These are phyloP conservation scores for Bipolaris bicolor DNA, from an alignment of 2,329 filamentous ascomycete genomes.

Conservation along the genomic window DNA sequence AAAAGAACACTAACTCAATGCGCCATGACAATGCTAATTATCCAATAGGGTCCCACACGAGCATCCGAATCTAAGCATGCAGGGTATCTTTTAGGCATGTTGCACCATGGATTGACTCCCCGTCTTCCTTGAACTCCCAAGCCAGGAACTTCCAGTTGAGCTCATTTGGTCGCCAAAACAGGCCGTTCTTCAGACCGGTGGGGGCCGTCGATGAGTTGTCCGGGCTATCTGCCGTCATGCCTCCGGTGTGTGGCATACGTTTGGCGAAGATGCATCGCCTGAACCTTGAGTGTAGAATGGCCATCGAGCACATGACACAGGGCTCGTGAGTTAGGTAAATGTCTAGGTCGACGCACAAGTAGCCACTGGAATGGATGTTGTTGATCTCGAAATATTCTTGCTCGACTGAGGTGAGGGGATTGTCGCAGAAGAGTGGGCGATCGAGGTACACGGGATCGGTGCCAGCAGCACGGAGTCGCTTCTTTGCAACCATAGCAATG, in stretches of 20 bases:
- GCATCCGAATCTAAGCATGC: slow-evolving; percentile 35
- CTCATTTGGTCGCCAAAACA: slow-evolving; percentile 72
- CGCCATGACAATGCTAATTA: slow-evolving; percentile 31
- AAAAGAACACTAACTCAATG: slow-evolving; percentile 26
- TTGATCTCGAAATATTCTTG: slow-evolving; percentile 62
- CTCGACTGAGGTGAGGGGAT: slow-evolving; percentile 72
- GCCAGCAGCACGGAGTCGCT: slow-evolving; percentile 52
- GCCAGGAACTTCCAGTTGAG: slow-evolving; percentile 85
- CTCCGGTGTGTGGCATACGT: slow-evolving; percentile 81
- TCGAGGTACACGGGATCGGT: slow-evolving; percentile 35
- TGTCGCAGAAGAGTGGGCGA: slow-evolving; percentile 66
- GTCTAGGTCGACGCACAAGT: slow-evolving; percentile 91
- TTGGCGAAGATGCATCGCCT: slow-evolving; percentile 80
- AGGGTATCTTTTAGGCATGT: slow-evolving; percentile 32
- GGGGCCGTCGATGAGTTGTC: slow-evolving; percentile 19
- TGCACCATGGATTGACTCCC: slow-evolving; percentile 11
- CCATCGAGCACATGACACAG: slow-evolving; percentile 97
- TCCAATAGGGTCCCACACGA: slow-evolving; percentile 26
- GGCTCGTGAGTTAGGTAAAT: slow-evolving; percentile 95
- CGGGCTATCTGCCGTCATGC: slow-evolving; percentile 72
- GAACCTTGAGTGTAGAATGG: slow-evolving; percentile 91
- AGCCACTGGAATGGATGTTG: slow-evolving; percentile 76
- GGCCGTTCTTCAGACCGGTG: slow-evolving; percentile 59
- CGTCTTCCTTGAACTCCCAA: slow-evolving; percentile 69
- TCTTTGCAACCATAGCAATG: slow-evolving; percentile 79